Evolutionary conservation across 495 filamentous ascomycete genomes (phyloP).

Genomic region (Hypoxylon crocopeplum): DNA sequence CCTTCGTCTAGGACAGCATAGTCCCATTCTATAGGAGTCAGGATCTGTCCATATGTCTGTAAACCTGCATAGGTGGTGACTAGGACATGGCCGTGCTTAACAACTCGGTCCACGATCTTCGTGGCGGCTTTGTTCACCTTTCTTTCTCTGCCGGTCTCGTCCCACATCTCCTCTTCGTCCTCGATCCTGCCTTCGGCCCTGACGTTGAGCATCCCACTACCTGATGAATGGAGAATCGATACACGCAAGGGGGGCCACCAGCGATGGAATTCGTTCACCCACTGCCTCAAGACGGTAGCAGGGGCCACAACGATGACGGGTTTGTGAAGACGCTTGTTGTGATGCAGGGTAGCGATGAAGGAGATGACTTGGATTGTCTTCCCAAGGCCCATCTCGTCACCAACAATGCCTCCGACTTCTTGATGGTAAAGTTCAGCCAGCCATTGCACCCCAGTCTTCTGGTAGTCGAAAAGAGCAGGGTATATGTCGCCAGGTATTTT

Average conservation of each 20-base stretch:
- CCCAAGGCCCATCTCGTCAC: slow-evolving; percentile 97
- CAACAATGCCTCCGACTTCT: slow-evolving; percentile 90
- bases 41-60: slow-evolving; percentile 79
- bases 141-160: slow-evolving; percentile 51
- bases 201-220: slow-evolving; percentile 92
- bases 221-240: slow-evolving; percentile 92
- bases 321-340: slow-evolving; percentile 81
- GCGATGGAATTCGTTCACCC: slow-evolving; percentile 96
- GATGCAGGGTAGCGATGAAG: slow-evolving; percentile 88
- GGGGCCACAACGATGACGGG: slow-evolving; percentile 90
- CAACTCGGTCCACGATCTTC: slow-evolving; percentile 80
- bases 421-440: slow-evolving; percentile 91
- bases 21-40: slow-evolving; percentile 85
- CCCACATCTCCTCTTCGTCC: slow-evolving; percentile 61
- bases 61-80: slow-evolving; percentile 95
- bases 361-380: slow-evolving; percentile 95
- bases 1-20: slow-evolving; percentile 96
- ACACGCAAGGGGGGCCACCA: slow-evolving; percentile 98
- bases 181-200: slow-evolving; percentile 73
- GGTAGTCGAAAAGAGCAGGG: slow-evolving; percentile 90
- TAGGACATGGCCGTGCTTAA: slow-evolving; percentile 87
- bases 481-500: slow-evolving; percentile 90
- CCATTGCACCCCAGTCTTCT: slow-evolving; percentile 95
- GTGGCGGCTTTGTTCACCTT: slow-evolving; percentile 68
- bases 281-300: slow-evolving; percentile 92